Evolutionary conservation across 495 filamentous ascomycete genomes (phyloP), one percentile per base, ranked within the genome.

Genomic region (Podospora sp.): DNA sequence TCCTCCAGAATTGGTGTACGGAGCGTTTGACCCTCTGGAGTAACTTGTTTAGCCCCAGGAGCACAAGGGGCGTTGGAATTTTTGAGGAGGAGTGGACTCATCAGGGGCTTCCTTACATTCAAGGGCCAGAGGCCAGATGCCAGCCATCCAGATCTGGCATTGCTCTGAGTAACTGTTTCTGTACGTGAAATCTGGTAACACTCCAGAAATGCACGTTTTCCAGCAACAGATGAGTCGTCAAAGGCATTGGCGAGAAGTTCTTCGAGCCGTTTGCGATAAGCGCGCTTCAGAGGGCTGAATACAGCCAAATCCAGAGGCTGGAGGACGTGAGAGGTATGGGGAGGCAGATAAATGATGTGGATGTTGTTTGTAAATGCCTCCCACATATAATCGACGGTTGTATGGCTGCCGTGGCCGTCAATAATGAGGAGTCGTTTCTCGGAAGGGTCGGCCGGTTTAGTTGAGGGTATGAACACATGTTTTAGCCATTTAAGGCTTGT

Each of bases 401-500:
- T 33, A 51, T 77, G 68, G 33, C 60, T 68, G 9, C 63, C 51
- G 62, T 77, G 61, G 53, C 68, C 67, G 33, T 79, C 70, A 14
- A 79, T 22, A 55, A 80, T 76, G 6, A 80, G 68, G 0, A 81
- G 65, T 24, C 76, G 65, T 1, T 1, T 2, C 0, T 52, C 0
- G 33, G 52, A 72, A 65, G 60, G 55, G 36, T 21, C 70, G 50
- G 25, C 52, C 49, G 52, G 67, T 60, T 35, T 25, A 53, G 69
- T 66, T 20, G 18, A 36, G 8, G 66, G 72, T 60, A 72, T 73
- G 56, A 68, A 71, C 0, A 63, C 35, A 21, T 20, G 11, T 6
- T 53, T 6, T 1, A 71, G 62, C 69, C 60, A 71, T 60, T 68
- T 27, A 0, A 68, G 0, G 1, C 50, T 65, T 27, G 60, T 52